Evolutionary conservation across 352 stramenopile species (phyloP), one percentile per base, ranked within the genome.

Genomic region (Phytophthora colocasiae): DNA sequence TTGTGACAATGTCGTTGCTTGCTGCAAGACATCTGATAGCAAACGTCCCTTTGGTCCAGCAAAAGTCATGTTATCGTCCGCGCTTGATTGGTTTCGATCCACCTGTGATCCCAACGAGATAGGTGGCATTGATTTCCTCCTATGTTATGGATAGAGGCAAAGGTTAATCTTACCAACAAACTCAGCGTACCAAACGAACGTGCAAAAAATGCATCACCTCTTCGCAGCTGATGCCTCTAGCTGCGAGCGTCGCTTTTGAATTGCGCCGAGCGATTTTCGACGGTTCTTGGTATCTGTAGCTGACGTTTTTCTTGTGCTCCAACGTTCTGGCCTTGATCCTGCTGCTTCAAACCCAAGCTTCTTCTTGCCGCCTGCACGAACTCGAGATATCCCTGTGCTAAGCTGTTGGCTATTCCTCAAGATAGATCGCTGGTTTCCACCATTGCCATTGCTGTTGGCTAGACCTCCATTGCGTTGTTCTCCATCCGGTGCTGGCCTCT

Each of bases 1-100:
- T 39, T 90, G 81, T 17, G 81, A 92, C 0, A 87, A 50, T n/a
- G 75, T 50, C n/a, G 80, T 92, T 40, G 81, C 84, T 26, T 75
- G 80, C 27, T 85, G 63, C 17, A 92, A 60, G 1, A 92, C 73
- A 61, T 92, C 80, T 0, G 80, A 81, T 14, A 92, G 46, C 0
- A 77, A 62, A n/a, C 60, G 70, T 55, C 53, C 73, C 57, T 78
- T 83, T 2, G 58, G 22, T 10, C 11, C 22, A 22, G 27, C 24
- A 40, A 12, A 46, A 14, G 11, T 48, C 12, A 27, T 29, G 7
- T 22, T 75, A 31, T 58, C 58, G 32, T 40, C 39, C 44, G 41
- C 12, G 19, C 8, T 71, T 17, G 7, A 70, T 53, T 47, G 58
- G 19, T 49, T 58, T 24, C 39, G 58, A 6, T 17, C 17, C 10